These are phyloP conservation scores for Pythium scleroteichum DNA, from an alignment of 352 stramenopile species.

Conservation along the genomic window DNA sequence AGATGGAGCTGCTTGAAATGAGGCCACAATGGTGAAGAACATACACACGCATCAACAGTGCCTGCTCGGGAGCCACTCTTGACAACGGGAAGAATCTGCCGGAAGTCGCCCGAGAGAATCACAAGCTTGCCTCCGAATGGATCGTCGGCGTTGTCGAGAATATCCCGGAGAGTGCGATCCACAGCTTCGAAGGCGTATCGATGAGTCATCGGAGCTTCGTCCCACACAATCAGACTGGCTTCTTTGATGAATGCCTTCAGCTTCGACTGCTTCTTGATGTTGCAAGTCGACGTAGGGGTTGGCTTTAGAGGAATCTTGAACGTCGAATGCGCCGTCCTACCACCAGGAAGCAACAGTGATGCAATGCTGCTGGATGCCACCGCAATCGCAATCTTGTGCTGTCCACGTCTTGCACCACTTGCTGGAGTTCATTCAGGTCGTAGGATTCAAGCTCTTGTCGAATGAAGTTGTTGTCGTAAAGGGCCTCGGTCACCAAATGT, in stretches of 20 bases:
- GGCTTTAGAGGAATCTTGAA: conserved; percentile 17
- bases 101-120: conserved; percentile 9
- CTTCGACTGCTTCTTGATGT: conserved; percentile 2
- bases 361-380: conserved; percentile 38
- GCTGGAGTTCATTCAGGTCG: too few relatives aligned
- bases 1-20: neutral
- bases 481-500: too few relatives aligned
- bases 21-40: neutral
- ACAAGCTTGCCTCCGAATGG: conserved; percentile 12
- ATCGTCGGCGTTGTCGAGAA: neutral
- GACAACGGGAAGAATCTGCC: conserved; percentile 20
- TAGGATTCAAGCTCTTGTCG: too few relatives aligned
- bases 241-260: neutral
- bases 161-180: neutral
- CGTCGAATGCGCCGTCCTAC: conserved; percentile 33
- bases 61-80: neutral
- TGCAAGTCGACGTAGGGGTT: conserved; percentile 8
- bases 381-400: conserved; percentile 25
- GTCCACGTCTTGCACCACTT: conserved; percentile 6
- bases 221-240: conserved; percentile 10
- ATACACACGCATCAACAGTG: conserved; percentile 2
- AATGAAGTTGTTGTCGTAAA: too few relatives aligned
- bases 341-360: conserved; percentile 30
- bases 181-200: conserved; percentile 10
- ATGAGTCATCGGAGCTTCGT: conserved; percentile 16